phyloP scores from a whole-genome alignment of 768 basidiomycete species.

The Russula dissimulans region DNA sequence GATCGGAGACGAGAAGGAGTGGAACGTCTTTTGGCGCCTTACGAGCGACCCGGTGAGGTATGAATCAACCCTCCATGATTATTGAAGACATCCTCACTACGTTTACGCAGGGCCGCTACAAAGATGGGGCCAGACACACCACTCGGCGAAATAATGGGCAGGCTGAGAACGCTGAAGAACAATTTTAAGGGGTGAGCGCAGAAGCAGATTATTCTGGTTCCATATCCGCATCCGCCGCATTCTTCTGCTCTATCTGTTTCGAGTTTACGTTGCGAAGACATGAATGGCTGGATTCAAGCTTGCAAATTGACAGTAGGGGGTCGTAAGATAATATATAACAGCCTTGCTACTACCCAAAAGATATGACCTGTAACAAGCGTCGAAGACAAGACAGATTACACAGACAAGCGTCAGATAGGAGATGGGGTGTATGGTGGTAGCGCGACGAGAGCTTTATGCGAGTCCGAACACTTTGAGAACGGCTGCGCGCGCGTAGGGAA shows the following conservation, averaged over 20 bases:
- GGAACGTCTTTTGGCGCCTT: constrained; percentile 93
- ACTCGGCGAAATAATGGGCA: constrained; percentile 57
- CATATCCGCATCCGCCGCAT: background rate
- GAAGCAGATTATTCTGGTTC: background rate
- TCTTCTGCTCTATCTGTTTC: background rate
- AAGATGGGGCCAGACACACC: constrained; percentile 34
- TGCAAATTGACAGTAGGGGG: background rate
- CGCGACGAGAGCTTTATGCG: constrained; percentile 11
- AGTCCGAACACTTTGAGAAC: constrained; percentile 56
- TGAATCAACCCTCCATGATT: background rate
- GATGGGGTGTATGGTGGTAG: background rate
- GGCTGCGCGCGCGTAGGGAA: constrained; percentile 80
- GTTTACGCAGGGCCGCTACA: constrained; percentile 39
- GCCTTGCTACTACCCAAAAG: background rate
- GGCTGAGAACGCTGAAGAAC: constrained; percentile 79
- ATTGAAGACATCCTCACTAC: background rate
- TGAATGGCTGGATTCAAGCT: background rate
- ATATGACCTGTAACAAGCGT: background rate
- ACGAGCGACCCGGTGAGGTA: constrained; percentile 57
- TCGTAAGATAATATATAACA: constrained; percentile 1
- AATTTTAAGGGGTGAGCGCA: constrained; percentile 52
- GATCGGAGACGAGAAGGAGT: constrained; percentile 86
- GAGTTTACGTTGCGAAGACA: background rate
- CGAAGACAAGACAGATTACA: background rate
- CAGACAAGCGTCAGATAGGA: background rate